Base-by-base conservation (phyloP, 208 protist genomes). In the Baffinella frigidus region DNA sequence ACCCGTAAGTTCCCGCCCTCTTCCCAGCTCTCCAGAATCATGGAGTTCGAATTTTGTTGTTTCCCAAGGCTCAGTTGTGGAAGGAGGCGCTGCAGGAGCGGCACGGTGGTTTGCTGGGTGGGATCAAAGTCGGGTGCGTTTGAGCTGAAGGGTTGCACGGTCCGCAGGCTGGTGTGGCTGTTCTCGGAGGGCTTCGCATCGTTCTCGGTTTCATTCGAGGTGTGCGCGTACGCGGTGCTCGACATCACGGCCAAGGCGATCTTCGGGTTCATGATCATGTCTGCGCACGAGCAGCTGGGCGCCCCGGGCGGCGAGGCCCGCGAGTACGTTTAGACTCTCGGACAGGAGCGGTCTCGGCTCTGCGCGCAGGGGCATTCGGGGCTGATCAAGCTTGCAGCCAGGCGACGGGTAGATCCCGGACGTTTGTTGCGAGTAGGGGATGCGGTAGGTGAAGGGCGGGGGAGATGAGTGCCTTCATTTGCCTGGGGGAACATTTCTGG, bases 171-270 rank as follows among this genome's bases (percentile, higher is more conserved):
- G 45, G 89, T 92, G 41, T 92, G 89, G 89, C 89, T 92, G 35
- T 92, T 92, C 89, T 92, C 89, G 10, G 89, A 92, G 71, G 89
- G 89, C 72, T 92, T 92, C 89, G 89, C 89, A 10, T 81, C 67
- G 64, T 92, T 92, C 89, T 92, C 89, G 33, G 89, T 92, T 36
- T 81, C 67, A 30, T 92, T 92, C 68, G 89, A 92, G 89, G 89
- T 92, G 27, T 90, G 83, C 89, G 89, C 89, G 39, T 92, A 92
- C 68, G 64, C 89, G 33, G 50, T 92, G 41, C 89, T 92, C 67
- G 89, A 92, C 89, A 81, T 92, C 67, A 36, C 64, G 11, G 17
- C 68, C n/a, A 74, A 92, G 68, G 61, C 67, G 30, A 36, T 92
- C 67, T 74, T 81, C 89, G 24, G 36, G 38, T 92, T 92, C 89